Evolutionary conservation across 177 flowering plant species (phyloP).

Genomic region (Telopea speciosissima): DNA sequence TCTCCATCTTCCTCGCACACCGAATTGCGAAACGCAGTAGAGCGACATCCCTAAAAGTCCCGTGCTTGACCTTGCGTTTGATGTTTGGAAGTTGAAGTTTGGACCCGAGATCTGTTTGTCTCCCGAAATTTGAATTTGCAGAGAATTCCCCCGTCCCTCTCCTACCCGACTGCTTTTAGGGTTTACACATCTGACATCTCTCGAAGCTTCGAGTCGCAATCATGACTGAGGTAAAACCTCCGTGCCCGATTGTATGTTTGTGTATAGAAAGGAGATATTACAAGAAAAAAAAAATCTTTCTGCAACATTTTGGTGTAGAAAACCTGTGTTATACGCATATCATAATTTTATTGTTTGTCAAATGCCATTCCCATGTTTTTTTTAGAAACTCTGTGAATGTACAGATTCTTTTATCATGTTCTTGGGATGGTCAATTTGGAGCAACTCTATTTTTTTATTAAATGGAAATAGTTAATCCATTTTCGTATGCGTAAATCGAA

Average conservation of each 20-base stretch:
- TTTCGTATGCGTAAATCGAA: too few relatives aligned
- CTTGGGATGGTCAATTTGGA: background rate
- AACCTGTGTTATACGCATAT: background rate
- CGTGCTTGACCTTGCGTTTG: background rate
- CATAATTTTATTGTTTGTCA: background rate
- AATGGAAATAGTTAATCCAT: background rate
- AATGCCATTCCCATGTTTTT: too few relatives aligned
- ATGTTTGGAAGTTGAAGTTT: slow-evolving; percentile 1
- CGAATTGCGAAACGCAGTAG: too few relatives aligned
- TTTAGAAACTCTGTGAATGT: too few relatives aligned
- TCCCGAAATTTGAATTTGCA: background rate
- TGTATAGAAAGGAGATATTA: background rate
- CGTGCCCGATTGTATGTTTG: background rate
- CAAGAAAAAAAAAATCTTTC: too few relatives aligned
- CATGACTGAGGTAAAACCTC: slow-evolving; percentile 38
- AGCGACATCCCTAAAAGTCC: too few relatives aligned
- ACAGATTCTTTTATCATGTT: too few relatives aligned
- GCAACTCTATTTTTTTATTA: background rate
- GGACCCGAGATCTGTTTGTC: background rate
- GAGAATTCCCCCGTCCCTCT: background rate
- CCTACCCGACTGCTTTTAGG: background rate
- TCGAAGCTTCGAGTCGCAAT: slow-evolving; percentile 13
- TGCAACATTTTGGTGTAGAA: background rate
- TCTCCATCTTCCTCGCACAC: too few relatives aligned
- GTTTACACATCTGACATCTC: background rate